phyloP scores from a whole-genome alignment of 768 basidiomycete genomes.

The Pleurotus salmoneostramineus region DNA sequence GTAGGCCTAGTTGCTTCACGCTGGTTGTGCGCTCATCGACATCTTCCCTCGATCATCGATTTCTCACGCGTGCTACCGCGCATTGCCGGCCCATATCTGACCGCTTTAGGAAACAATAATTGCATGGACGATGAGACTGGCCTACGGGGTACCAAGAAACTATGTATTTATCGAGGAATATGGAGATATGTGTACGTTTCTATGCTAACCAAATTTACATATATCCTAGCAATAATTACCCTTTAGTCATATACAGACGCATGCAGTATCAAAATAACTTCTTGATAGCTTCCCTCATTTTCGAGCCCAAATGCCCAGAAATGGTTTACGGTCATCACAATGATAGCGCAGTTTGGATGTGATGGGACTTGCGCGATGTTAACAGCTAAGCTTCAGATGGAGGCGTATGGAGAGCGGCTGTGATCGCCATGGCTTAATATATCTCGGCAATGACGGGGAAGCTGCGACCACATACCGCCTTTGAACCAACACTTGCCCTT shows the following conservation, averaged over 20 bases:
- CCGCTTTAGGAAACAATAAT: slow-evolving; percentile 11
- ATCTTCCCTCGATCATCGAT: slow-evolving; percentile 45
- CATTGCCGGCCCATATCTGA: slow-evolving; percentile 32
- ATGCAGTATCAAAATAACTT: neutral
- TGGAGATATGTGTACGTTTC: no score
- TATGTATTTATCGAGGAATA: no score
- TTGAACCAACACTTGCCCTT: slow-evolving; percentile 90
- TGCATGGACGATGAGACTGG: neutral
- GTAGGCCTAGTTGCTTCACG: neutral
- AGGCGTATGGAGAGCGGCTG: slow-evolving; percentile 12
- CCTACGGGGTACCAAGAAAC: no score
- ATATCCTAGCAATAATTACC: no score
- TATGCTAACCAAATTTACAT: no score
- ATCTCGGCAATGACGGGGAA: neutral
- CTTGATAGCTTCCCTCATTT: neutral
- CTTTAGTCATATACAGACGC: neutral
- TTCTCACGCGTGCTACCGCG: slow-evolving; percentile 61
- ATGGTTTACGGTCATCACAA: neutral
- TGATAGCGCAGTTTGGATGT: neutral
- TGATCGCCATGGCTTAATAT: neutral
- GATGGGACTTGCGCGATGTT: neutral
- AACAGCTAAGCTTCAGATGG: neutral
- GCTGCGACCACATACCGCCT: slow-evolving; percentile 41
- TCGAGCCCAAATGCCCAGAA: neutral
- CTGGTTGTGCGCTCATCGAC: no score